Percentiles rank a stretch among this genome's conserved stretches.
Evolutionary conservation across 495 filamentous ascomycete species (phyloP).

Genomic region (Geoglossum glabrum): DNA sequence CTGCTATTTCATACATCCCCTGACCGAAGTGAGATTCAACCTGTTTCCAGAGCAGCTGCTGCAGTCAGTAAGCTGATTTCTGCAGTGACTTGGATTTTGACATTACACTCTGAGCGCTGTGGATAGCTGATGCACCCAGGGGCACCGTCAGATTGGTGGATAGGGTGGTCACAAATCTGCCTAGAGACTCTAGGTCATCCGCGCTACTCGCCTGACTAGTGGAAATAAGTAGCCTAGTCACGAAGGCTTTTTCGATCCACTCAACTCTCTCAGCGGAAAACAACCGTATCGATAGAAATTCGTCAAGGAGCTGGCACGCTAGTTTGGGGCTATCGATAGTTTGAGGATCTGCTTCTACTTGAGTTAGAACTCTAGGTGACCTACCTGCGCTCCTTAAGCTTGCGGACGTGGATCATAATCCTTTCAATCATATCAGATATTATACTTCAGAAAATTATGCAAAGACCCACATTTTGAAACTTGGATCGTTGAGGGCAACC

Average conservation of each 20-base stretch:
- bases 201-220: constrained; percentile 17
- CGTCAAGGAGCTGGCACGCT: constrained; percentile 35
- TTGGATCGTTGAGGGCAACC: constrained; percentile 35
- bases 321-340: constrained; percentile 16
- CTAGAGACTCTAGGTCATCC: constrained; percentile 15
- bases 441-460: neutral
- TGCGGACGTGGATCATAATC: constrained; percentile 48
- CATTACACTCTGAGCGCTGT: constrained; percentile 52
- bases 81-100: neutral
- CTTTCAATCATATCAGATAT: constrained; percentile 9
- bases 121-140: constrained; percentile 34
- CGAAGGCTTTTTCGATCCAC: constrained; percentile 43
- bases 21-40: constrained; percentile 36
- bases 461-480: constrained; percentile 33
- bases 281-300: constrained; percentile 32
- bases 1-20: constrained; percentile 30
- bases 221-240: constrained; percentile 40
- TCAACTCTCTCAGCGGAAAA: constrained; percentile 21
- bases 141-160: constrained; percentile 14
- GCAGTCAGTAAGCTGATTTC: neutral
- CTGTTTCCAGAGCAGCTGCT: constrained; percentile 60
- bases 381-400: constrained; percentile 27
- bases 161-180: constrained; percentile 22
- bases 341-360: constrained; percentile 7
- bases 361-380: constrained; percentile 13